Conservation (phyloP, 148 eudicot species). For the Fagopyrum tataricum region DNA sequence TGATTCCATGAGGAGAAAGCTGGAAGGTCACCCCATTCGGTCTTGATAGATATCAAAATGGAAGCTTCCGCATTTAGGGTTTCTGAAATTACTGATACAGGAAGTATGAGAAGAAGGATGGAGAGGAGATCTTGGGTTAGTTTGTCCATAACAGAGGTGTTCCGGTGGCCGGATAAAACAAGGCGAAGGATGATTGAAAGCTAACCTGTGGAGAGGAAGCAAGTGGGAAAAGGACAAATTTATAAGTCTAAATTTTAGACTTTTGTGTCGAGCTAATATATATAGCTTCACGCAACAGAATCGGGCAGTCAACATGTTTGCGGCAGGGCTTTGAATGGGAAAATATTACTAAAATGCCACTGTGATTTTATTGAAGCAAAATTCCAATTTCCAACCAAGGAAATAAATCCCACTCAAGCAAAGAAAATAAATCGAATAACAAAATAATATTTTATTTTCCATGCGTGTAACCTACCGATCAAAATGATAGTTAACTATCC, state of each 20-base stretch:
- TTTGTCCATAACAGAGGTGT: constrained; percentile 18
- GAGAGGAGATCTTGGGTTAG: constrained; percentile 17
- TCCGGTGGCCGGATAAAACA: background rate
- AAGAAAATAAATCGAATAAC: too few relatives aligned
- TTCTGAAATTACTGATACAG: constrained; percentile 42
- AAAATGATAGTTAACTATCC: too few relatives aligned
- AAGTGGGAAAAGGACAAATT: background rate
- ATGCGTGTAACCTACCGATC: too few relatives aligned
- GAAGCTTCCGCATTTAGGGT: constrained; percentile 13
- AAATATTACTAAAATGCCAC: background rate
- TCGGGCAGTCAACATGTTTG: background rate
- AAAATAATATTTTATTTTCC: too few relatives aligned
- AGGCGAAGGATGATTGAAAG: too few relatives aligned
- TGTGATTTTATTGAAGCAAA: background rate
- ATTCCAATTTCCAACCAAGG: too few relatives aligned
- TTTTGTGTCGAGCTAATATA: background rate
- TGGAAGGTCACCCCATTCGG: constrained; percentile 27
- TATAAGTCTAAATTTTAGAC: too few relatives aligned
- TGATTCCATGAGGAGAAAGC: constrained; percentile 35
- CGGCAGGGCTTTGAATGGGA: background rate
- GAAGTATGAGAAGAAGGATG: constrained; percentile 34
- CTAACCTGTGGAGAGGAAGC: background rate
- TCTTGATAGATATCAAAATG: constrained; percentile 41
- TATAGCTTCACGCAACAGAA: too few relatives aligned
- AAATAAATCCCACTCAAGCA: too few relatives aligned